These are phyloP conservation scores for Chaetomium fimeti DNA, from an alignment of 495 filamentous ascomycete species.

Conservation along the genomic window DNA sequence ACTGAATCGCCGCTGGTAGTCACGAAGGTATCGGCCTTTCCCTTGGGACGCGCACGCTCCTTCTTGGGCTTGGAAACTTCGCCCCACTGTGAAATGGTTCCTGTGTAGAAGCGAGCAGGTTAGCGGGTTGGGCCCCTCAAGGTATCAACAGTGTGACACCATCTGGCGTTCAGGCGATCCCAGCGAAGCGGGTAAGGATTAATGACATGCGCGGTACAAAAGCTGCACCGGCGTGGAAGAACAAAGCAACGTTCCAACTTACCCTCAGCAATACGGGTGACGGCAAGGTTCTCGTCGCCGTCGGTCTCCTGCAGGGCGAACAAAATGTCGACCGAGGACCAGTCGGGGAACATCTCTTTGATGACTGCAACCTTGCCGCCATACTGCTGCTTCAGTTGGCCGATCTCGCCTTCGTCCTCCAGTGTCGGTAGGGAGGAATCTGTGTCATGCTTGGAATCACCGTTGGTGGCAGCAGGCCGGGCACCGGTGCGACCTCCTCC, in stretches of 20 bases:
- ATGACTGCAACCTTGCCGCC: conserved; percentile 67
- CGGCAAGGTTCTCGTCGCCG: conserved; percentile 79
- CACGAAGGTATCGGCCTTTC: conserved; percentile 63
- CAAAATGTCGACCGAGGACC: conserved; percentile 88
- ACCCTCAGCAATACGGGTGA: conserved; percentile 92
- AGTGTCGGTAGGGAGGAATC: conserved; percentile 49
- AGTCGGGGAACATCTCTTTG: conserved; percentile 87
- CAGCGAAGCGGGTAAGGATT: not conserved
- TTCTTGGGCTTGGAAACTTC: conserved; percentile 92
- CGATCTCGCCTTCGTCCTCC: conserved; percentile 88
- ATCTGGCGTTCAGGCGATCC: not conserved
- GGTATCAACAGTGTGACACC: not conserved
- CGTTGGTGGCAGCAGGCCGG: conserved; percentile 43
- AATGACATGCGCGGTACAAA: not conserved
- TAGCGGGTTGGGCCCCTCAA: conserved; percentile 3
- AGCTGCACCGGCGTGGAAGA: not conserved
- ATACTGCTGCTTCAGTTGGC: conserved; percentile 86
- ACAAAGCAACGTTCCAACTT: conserved; percentile 29
- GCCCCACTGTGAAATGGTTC: conserved; percentile 87
- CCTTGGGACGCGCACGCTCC: conserved; percentile 77
- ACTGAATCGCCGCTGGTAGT: conserved; percentile 54
- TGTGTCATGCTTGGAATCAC: conserved; percentile 60
- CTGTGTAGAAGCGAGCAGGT: conserved; percentile 45
- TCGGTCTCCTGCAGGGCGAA: conserved; percentile 89
- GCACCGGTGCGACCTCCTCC: conserved; percentile 61